Percentiles rank a stretch among this genome's conserved stretches.
phyloP scores from a whole-genome alignment of 1,284 basidiomycete species.

The Leccinum variabile region DNA sequence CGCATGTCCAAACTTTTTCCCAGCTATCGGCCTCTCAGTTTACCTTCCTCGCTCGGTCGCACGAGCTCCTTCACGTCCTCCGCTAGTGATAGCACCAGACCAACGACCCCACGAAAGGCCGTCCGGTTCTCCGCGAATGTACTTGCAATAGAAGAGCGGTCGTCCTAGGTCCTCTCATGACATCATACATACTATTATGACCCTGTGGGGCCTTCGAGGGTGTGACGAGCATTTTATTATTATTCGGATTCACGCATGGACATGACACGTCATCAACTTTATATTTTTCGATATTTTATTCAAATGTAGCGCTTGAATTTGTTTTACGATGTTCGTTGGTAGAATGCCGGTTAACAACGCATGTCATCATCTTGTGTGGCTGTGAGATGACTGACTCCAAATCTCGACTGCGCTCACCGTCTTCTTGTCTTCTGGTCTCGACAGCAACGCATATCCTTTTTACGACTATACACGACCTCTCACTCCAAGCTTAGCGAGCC shows the following conservation, averaged over 20 bases:
- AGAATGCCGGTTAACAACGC: background rate
- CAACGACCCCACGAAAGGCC: constrained; percentile 47
- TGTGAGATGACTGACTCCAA: constrained; percentile 20
- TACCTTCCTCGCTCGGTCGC: constrained; percentile 36
- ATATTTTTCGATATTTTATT: constrained; percentile 33
- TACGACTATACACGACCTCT: constrained; percentile 1
- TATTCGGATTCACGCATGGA: constrained; percentile 24
- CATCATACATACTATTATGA: constrained; percentile 6
- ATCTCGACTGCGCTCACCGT: background rate
- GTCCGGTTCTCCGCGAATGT: constrained; percentile 54
- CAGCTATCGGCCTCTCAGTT: constrained; percentile 41
- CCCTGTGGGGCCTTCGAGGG: background rate
- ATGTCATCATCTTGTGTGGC: constrained; percentile 29
- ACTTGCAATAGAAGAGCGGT: constrained; percentile 32
- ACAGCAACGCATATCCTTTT: constrained; percentile 1
- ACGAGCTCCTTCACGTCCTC: constrained; percentile 39
- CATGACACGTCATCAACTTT: constrained; percentile 19
- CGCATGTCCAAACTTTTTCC: constrained; percentile 54
- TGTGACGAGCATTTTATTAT: constrained; percentile 27
- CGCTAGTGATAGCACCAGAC: constrained; percentile 39
- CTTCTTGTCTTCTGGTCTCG: constrained; percentile 8
- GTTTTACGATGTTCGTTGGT: background rate
- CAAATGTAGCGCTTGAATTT: constrained; percentile 26
- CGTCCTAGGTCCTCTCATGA: background rate
- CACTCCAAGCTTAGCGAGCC: constrained; percentile 2